These are phyloP conservation scores for Phytopythium cucurbitacearum DNA, from an alignment of 352 stramenopile species.

Conservation along the genomic window DNA sequence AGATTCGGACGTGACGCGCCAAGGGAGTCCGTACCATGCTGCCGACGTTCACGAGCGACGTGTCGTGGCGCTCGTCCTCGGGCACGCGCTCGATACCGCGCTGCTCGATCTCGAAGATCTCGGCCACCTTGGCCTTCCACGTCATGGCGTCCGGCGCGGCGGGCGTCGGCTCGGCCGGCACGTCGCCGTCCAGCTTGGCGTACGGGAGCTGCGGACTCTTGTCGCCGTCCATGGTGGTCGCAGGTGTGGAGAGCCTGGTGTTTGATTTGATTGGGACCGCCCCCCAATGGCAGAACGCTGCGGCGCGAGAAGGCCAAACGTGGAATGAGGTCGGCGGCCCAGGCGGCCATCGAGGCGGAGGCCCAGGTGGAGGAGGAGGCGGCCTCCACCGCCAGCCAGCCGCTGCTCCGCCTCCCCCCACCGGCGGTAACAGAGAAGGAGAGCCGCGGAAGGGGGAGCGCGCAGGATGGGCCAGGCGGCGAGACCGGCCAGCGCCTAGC, in stretches of 20 bases:
- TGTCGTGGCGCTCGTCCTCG: conserved; percentile 34
- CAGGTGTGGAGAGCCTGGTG: neutral
- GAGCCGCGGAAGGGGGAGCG: neutral
- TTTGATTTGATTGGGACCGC: conserved; percentile 8
- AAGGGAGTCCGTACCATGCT: conserved; percentile 15
- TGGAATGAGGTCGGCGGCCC: conserved; percentile 1
- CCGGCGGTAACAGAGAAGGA: neutral
- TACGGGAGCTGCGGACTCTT: conserved; percentile 13
- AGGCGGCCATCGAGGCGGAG: no score
- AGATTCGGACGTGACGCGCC: no score
- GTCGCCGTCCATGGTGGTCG: conserved; percentile 4
- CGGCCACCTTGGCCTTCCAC: conserved; percentile 17
- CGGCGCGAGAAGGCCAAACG: neutral
- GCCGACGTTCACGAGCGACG: conserved; percentile 32
- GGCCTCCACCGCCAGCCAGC: neutral
- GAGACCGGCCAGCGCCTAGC: neutral
- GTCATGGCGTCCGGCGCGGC: neutral
- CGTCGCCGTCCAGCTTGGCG: conserved; percentile 18
- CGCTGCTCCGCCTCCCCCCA: neutral
- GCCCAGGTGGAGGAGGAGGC: neutral
- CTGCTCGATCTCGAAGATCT: conserved; percentile 37
- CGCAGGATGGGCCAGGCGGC: neutral
- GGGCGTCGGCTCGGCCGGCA: conserved; percentile 2
- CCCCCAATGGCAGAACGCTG: neutral
- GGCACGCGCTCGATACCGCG: conserved; percentile 43